Base-by-base conservation (phyloP, 305 asterid genomes). In the Fraxinus angustifolia region DNA sequence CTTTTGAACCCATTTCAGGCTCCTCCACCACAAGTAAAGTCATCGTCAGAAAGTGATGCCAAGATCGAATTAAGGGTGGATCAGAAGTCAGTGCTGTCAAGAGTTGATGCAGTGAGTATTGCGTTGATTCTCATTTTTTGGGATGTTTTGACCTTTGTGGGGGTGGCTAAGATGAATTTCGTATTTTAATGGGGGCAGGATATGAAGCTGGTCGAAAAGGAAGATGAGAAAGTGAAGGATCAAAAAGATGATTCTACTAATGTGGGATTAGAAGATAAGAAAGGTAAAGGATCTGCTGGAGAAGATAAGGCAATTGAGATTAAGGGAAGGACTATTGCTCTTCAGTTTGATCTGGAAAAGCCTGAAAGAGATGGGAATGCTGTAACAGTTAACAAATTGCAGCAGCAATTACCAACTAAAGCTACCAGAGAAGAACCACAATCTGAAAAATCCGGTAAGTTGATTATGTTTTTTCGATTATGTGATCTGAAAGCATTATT, bases 21-120 rank as follows among this genome's bases (percentile, higher is more conserved):
- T 75, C 94, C 98, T 60, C 99, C 98, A n/a, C 97, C 97, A 0
- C 98, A 85, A 78, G 86, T 11, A 36, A 88, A 91, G 84, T 84
- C 89, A 1, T 92, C 98, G 0, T 94, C 94, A 2, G 94, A 90
- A 67, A 87, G 92, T 53, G 93, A 88, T 75, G 72, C 78, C 6
- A 87, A 86, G 79, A 81, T 85, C 1, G 89, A 85, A 80, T 48
- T 79, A 48, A 83, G 82, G 50, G 84, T 78, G 30, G 92, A 90
- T 56, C 89, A 84, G 42, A 94, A 92, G 89, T 90, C 89, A 3
- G 83, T 75, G 79, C 71, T 71, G 8, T 79, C 93, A 26, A 81
- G 78, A 67, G 78, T 80, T 35, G 91, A 88, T 76, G 45, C 87
- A 28, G 95, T 91, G 78, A 36, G 90, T 80, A 58, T 31, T 33